These are phyloP conservation scores for Phlebopus sp. DNA, from an alignment of 1,284 basidiomycete genomes.

Conservation along the genomic window DNA sequence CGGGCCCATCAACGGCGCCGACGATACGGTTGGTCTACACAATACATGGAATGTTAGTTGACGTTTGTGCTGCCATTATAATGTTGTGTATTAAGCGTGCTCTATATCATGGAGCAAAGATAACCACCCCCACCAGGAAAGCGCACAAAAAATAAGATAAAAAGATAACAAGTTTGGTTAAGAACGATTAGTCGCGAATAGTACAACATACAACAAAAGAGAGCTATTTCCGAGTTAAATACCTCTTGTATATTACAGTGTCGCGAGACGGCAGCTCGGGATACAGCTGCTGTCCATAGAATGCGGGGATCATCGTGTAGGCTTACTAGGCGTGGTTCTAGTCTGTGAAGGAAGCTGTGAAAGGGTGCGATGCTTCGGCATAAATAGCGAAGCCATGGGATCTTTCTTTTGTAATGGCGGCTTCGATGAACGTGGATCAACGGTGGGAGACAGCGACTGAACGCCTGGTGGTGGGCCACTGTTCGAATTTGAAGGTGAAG, in stretches of 20 bases:
- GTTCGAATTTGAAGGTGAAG: slow-evolving; percentile 16
- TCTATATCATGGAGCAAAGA: background rate
- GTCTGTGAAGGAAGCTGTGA: slow-evolving; percentile 51
- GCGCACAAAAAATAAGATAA: slow-evolving; percentile 5
- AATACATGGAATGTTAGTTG: slow-evolving; percentile 56
- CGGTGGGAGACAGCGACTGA: slow-evolving; percentile 15
- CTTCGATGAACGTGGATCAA: slow-evolving; percentile 31
- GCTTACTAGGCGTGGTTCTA: slow-evolving; percentile 19
- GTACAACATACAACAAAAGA: background rate
- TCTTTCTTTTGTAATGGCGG: slow-evolving; percentile 53
- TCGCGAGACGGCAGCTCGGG: background rate
- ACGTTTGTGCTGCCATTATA: slow-evolving; percentile 4
- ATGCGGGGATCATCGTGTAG: slow-evolving; percentile 20
- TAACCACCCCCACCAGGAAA: no score
- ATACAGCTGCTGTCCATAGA: slow-evolving; percentile 1
- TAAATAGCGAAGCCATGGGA: slow-evolving; percentile 64
- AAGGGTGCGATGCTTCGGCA: slow-evolving; percentile 68
- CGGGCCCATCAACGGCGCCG: slow-evolving; percentile 53
- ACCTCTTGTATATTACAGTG: background rate
- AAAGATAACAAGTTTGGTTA: background rate
- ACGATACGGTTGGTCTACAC: slow-evolving; percentile 76
- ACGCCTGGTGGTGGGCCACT: slow-evolving; percentile 12
- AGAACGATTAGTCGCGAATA: background rate
- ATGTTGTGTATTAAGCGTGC: slow-evolving; percentile 1
- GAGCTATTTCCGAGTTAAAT: slow-evolving; percentile 13